Evolutionary conservation across 2,329 filamentous ascomycete genomes (phyloP), one percentile per base, ranked within the genome.

Genomic region (Arthrobotrys conoides): DNA sequence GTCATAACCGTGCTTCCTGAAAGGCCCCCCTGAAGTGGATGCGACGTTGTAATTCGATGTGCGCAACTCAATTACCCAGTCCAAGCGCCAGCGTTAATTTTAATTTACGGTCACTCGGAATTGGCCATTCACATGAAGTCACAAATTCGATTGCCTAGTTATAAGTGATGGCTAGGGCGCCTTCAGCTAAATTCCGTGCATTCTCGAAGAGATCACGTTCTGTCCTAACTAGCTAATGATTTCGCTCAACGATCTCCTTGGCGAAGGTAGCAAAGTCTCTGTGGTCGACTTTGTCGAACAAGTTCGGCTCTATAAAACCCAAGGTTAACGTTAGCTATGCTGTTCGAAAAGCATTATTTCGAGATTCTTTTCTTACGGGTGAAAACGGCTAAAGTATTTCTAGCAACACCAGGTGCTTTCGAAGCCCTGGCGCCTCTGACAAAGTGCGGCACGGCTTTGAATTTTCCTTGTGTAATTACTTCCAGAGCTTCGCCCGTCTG

Each of bases 391-490:
- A 99, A 85, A 9, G 96, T 99, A 85, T 98, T 98, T 76, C 92
- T 87, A 30, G 92, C 92, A 76, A 94, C 88, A 30, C 86, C 86
- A 1, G 86, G 86, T 14, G 85, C 86, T 72, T 87, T 83, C 20
- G 84, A 85, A 84, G 76, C 84, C 80, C 89, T 87, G 3, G 92
- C 90, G 0, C 94, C 95, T 81, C 91, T 88, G 8, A 99, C 96
- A 84, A 97, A 98, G 86, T 99, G 96, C 81, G 96, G 95, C 78
- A 98, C 96, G 0, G 96, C 96, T 85, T 92, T 93, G 87, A 99
- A 97, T 83, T 89, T 90, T 9, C 96, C 96, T n/a, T 89, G 87
- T 0, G 95, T 98, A 83, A 99, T 97, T 73, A 93, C 88, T 85
- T 98, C 92, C 64, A 99, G 87, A 0, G 95, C 91, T 85, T 97